A percentile compares a stretch with the other conserved stretches of the same genome.
These are phyloP conservation scores for Myriangium duriaei DNA, from an alignment of 2,329 filamentous ascomycete genomes.

Conservation along the genomic window DNA sequence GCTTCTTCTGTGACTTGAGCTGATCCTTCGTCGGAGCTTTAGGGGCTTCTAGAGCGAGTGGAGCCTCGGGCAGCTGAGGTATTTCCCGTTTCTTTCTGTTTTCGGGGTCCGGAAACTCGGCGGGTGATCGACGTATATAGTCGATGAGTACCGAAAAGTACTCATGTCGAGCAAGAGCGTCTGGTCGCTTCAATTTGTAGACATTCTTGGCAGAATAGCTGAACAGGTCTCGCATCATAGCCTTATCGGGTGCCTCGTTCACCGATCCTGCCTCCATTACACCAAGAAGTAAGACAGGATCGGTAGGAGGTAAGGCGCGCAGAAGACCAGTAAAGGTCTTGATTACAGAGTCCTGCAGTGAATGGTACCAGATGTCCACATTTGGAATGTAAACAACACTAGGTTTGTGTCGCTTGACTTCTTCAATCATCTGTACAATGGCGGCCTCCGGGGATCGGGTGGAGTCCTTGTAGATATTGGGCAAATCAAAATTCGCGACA, in stretches of 20 bases:
- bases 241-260: constrained; percentile 42
- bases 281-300: constrained; percentile 79
- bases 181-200: constrained; percentile 56
- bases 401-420: constrained; percentile 87
- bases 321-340: constrained; percentile 76
- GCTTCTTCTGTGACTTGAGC: constrained; percentile 63
- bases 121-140: constrained; percentile 66
- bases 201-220: constrained; percentile 72
- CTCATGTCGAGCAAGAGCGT: constrained; percentile 49
- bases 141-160: constrained; percentile 67
- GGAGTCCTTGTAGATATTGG: constrained; percentile 72
- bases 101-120: constrained; percentile 74
- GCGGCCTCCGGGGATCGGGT: constrained; percentile 74
- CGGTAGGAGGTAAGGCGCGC: constrained; percentile 71
- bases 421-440: constrained; percentile 79
- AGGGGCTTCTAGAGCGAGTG: constrained; percentile 42
- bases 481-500: constrained; percentile 86
- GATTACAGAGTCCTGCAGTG: constrained; percentile 51
- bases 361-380: constrained; percentile 74
- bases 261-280: constrained; percentile 50
- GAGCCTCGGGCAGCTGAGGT: constrained; percentile 60
- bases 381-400: constrained; percentile 92
- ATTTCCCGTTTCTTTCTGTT: constrained; percentile 79
- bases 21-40: constrained; percentile 61
- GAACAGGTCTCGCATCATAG: constrained; percentile 68